Evolutionary conservation across 257 asterid genomes (phyloP), one percentile per base, ranked within the genome.

Genomic region (Scutellaria galericulata): DNA sequence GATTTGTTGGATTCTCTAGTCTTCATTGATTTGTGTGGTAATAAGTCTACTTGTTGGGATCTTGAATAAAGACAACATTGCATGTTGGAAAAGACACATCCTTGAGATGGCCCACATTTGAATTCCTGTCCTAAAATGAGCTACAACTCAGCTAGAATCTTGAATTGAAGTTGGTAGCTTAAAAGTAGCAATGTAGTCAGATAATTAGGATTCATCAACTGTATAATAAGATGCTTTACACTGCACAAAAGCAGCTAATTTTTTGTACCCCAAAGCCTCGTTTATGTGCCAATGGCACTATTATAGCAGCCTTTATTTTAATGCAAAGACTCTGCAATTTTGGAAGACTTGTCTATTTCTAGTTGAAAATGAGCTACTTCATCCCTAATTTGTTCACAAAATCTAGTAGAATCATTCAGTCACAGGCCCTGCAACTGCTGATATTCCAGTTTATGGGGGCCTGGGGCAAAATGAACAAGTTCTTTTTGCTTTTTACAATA

Each of bases 61-160:
- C 70, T 64, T 75, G 82, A 78, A 77, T 78, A 74, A 85, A 71
- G 87, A 83, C 85, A 60, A 71, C 75, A 57, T 81, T 72, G 61
- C 78, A 80, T 82, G 84, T 76, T 66, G 80, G 86, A 74, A 86
- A 80, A 85, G 87, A 78, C 87, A 70, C 77, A 45, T 78, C 83
- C 63, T 77, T 82, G 75, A 75, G 45, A 66, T 75, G 93, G 84
- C 91, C 96, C 90, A 80, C 93, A 54, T 72, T 81, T 75, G 87
- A 87, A 85, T 80, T 85, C 79, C 84, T 89, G 96, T 84, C 90
- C 84, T 71, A 72, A 57, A 66, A 84, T 73, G 77, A 59, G 74
- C 59, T 75, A 59, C 60, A 64, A 40, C 67, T 75, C 75, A 56
- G 27, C 75, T 71, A 51, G 27, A 52, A 66, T 31, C 67, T 77